Evolutionary conservation across 2,329 filamentous ascomycete genomes (phyloP).

Genomic region (Exserohilum rostratum): DNA sequence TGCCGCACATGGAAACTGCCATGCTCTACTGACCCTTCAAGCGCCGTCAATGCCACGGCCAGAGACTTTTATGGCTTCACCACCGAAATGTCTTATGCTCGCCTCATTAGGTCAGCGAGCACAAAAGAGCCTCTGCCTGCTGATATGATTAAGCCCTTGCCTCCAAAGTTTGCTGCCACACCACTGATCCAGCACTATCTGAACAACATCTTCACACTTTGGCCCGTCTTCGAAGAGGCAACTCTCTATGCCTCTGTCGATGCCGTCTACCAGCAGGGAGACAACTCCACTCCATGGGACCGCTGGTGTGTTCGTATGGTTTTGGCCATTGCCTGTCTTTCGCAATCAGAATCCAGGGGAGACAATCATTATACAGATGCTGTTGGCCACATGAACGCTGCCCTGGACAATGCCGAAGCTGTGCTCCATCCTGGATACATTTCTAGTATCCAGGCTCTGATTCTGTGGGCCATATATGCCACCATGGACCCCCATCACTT

Average conservation of each 20-base stretch:
- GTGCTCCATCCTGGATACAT: slow-evolving; percentile 86
- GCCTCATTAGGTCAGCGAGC: slow-evolving; percentile 83
- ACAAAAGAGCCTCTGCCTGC: slow-evolving; percentile 74
- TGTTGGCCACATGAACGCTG: slow-evolving; percentile 66
- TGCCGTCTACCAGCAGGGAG: slow-evolving; percentile 75
- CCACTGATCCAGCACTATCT: slow-evolving; percentile 82
- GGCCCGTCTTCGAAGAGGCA: slow-evolving; percentile 83
- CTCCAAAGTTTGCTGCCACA: slow-evolving; percentile 70
- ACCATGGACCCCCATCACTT: slow-evolving; percentile 90
- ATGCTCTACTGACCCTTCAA: slow-evolving; percentile 45
- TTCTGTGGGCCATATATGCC: slow-evolving; percentile 86
- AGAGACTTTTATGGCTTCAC: slow-evolving; percentile 90
- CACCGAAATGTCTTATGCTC: slow-evolving; percentile 89
- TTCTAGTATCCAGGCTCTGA: slow-evolving; percentile 82
- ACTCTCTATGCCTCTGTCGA: slow-evolving; percentile 79
- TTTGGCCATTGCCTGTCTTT: slow-evolving; percentile 78
- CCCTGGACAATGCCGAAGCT: slow-evolving; percentile 77
- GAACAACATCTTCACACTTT: slow-evolving; percentile 76
- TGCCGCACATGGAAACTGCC: slow-evolving; percentile 8
- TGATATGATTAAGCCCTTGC: slow-evolving; percentile 65
- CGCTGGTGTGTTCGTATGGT: slow-evolving; percentile 90
- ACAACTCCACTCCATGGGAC: slow-evolving; percentile 69
- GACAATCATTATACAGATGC: slow-evolving; percentile 68
- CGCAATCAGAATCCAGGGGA: slow-evolving; percentile 70
- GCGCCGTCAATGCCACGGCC: slow-evolving; percentile 91